Percentiles rank a stretch among this genome's conserved stretches.
phyloP scores from a whole-genome alignment of 305 asterid genomes.

The Fraxinus floribunda region DNA sequence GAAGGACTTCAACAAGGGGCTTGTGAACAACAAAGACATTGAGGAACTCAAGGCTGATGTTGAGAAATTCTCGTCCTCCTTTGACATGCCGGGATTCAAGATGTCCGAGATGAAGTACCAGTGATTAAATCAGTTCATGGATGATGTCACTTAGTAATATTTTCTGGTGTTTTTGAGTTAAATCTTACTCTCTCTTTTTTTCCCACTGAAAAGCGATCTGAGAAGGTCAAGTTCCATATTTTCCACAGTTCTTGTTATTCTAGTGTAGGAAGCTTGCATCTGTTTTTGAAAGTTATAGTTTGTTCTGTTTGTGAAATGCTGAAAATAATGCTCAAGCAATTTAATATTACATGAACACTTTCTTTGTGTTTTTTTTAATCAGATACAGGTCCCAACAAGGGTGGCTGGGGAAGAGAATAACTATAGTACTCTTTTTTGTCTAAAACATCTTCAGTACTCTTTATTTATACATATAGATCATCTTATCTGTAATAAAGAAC shows the following conservation, averaged over 20 bases:
- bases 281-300: not conserved
- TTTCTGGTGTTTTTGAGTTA: constrained; percentile 15
- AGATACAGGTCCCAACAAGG: not conserved
- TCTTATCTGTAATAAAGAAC: not conserved
- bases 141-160: constrained; percentile 13
- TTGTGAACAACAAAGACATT: constrained; percentile 75
- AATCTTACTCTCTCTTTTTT: constrained; percentile 14
- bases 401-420: not conserved
- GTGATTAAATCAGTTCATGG: constrained; percentile 34
- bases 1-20: constrained; percentile 90
- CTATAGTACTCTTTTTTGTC: not conserved
- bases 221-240: constrained; percentile 23
- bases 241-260: not conserved
- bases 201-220: constrained; percentile 10
- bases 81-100: constrained; percentile 93
- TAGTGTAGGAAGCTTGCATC: not conserved
- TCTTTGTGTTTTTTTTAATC: not conserved
- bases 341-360: not conserved
- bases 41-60: constrained; percentile 86
- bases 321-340: constrained; percentile 13
- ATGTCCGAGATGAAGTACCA: constrained; percentile 86
- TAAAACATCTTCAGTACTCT: not conserved
- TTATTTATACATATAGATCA: too few relatives aligned
- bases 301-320: constrained; percentile 22
- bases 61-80: constrained; percentile 68